A percentile compares a stretch with the other conserved stretches of the same genome.
Conservation (phyloP, 345 rosid species). For the Microthlaspi erraticum region DNA sequence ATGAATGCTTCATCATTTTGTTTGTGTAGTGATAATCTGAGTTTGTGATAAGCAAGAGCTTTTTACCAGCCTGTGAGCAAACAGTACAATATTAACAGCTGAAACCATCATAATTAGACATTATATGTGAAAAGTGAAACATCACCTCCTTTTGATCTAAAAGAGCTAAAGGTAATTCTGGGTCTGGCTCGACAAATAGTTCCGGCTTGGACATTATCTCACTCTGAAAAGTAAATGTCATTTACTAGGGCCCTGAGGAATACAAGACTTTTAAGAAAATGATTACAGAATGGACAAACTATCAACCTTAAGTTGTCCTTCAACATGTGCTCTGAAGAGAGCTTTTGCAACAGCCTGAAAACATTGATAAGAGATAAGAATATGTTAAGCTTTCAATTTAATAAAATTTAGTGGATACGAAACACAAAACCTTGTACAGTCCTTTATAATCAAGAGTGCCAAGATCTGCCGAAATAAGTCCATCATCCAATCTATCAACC, state of each 20-base stretch:
- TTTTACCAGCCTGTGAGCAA: slow-evolving; percentile 86
- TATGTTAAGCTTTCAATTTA: slow-evolving; percentile 22
- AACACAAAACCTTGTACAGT: slow-evolving; percentile 75
- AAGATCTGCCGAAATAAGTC: slow-evolving; percentile 69
- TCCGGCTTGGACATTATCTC: slow-evolving; percentile 98
- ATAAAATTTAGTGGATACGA: slow-evolving; percentile 18
- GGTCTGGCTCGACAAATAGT: slow-evolving; percentile 95
- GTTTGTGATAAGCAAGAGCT: slow-evolving; percentile 91
- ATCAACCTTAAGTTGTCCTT: slow-evolving; percentile 92
- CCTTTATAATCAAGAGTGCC: slow-evolving; percentile 86
- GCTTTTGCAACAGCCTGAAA: slow-evolving; percentile 96
- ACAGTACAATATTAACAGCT: slow-evolving; percentile 27
- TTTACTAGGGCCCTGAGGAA: slow-evolving; percentile 25
- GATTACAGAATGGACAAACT: background rate
- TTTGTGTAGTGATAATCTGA: slow-evolving; percentile 92
- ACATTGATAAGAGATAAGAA: slow-evolving; percentile 33
- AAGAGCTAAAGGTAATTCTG: slow-evolving; percentile 88
- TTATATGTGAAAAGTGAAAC: slow-evolving; percentile 2
- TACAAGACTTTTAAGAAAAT: background rate
- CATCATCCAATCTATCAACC: slow-evolving; percentile 94
- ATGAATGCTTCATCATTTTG: slow-evolving; percentile 98
- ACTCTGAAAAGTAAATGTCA: slow-evolving; percentile 55
- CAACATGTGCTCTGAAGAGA: slow-evolving; percentile 94
- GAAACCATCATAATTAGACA: slow-evolving; percentile 14
- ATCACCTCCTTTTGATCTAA: slow-evolving; percentile 95